Evolutionary conservation across 176 grass and related monocot genomes (phyloP).

Genomic region (Lolium rigidum): DNA sequence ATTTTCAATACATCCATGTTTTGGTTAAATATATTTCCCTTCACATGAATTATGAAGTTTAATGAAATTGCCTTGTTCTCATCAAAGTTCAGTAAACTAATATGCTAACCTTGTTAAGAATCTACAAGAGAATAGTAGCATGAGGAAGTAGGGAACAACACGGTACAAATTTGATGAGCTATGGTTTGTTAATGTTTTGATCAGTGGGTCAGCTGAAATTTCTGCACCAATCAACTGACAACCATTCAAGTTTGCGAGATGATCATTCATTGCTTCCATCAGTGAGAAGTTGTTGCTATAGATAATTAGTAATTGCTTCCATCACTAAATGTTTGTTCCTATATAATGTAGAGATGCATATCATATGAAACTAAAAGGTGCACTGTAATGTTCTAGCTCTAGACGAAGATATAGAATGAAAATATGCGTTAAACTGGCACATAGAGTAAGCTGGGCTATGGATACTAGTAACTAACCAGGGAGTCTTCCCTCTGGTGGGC

Average conservation of each 20-base stretch:
- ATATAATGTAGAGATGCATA: neutral
- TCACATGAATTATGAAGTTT: neutral
- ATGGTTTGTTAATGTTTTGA: conserved; percentile 3
- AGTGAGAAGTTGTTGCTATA: neutral
- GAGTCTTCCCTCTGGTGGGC: conserved; percentile 82
- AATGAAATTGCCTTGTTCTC: neutral
- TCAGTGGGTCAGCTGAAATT: neutral
- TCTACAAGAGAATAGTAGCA: neutral
- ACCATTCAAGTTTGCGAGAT: conserved; percentile 9
- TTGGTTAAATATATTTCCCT: neutral
- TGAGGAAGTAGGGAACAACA: neutral
- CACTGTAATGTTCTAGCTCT: conserved; percentile 2
- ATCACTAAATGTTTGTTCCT: neutral
- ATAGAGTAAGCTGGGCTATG: neutral
- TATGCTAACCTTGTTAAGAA: neutral
- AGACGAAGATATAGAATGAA: neutral
- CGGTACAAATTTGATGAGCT: neutral
- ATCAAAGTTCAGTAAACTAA: conserved; percentile 21
- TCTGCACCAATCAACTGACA: conserved; percentile 1
- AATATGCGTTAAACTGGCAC: neutral
- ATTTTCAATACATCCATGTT: neutral
- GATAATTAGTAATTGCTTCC: neutral
- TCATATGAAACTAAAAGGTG: conserved; percentile 7
- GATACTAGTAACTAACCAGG: conserved; percentile 65
- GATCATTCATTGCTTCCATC: neutral